Evolutionary conservation across 1,284 basidiomycete species (phyloP).

Genomic region (Ustilago bromivora): DNA sequence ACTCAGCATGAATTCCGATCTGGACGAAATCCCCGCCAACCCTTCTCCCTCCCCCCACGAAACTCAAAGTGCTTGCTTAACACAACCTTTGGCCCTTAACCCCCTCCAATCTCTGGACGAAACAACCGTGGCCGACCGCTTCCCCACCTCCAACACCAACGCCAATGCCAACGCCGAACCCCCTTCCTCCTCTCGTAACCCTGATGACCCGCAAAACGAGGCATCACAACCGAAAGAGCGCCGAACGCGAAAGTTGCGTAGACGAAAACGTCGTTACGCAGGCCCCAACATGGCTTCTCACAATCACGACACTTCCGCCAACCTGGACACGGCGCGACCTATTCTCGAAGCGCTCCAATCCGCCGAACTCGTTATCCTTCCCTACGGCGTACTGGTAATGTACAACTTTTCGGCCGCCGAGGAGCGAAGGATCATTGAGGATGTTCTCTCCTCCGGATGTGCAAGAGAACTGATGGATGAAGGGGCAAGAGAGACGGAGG

Average conservation of each 20-base stretch:
- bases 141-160: background rate
- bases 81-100: background rate
- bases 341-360: conserved; percentile 66
- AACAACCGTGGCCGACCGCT: conserved; percentile 1
- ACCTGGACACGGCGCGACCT: conserved; percentile 61
- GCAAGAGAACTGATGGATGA: conserved; percentile 56
- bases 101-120: conserved; percentile 16
- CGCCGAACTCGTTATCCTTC: conserved; percentile 67
- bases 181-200: background rate
- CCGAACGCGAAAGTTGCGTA: conserved; percentile 33
- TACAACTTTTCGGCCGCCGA: conserved; percentile 68
- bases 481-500: conserved; percentile 62
- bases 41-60: conserved; percentile 31
- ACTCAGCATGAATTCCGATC: conserved; percentile 33
- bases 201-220: conserved; percentile 8
- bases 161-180: background rate
- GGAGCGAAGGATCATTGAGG: conserved; percentile 65
- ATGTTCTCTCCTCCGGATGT: conserved; percentile 63
- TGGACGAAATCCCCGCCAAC: conserved; percentile 25
- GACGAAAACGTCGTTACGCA: conserved; percentile 44
- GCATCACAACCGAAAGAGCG: conserved; percentile 30
- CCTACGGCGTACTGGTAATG: conserved; percentile 69
- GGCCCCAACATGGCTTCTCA: conserved; percentile 68
- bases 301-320: conserved; percentile 65
- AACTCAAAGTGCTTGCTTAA: background rate